Evolutionary conservation across 108 stramenopile species (phyloP).

Genomic region (Cyclotella sp.): DNA sequence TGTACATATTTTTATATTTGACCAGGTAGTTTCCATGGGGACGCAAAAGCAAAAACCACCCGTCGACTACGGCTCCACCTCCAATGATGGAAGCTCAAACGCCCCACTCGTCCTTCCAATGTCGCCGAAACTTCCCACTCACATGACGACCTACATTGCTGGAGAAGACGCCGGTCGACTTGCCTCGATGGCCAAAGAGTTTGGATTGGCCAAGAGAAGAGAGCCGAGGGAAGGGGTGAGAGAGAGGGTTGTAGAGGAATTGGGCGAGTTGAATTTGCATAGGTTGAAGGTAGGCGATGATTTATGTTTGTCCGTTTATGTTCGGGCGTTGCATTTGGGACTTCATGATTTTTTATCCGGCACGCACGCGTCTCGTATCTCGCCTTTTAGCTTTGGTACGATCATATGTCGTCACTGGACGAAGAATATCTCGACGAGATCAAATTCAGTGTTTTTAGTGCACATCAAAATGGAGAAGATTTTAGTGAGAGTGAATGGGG

Average conservation of each 20-base stretch:
- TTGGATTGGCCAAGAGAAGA: slow-evolving; percentile 56
- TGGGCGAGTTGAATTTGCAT: slow-evolving; percentile 22
- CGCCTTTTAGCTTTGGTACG: background rate
- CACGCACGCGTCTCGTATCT: background rate
- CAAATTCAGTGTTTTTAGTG: slow-evolving; percentile 14
- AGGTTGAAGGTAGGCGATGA: slow-evolving; percentile 17
- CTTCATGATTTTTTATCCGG: background rate
- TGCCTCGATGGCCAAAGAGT: slow-evolving; percentile 60
- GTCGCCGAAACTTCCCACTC: slow-evolving; percentile 1
- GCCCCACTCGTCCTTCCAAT: background rate
- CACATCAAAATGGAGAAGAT: slow-evolving; percentile 4
- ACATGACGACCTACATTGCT: slow-evolving; percentile 60
- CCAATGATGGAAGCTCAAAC: background rate
- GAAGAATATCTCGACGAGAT: slow-evolving; percentile 22
- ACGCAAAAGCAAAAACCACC: background rate
- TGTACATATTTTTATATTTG: no score
- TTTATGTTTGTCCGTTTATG: background rate
- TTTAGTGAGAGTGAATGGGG: slow-evolving; percentile 19
- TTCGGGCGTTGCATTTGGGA: background rate
- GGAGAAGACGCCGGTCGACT: slow-evolving; percentile 68
- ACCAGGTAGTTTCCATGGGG: no score
- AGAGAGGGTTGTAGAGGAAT: slow-evolving; percentile 16
- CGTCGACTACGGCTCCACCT: slow-evolving; percentile 13
- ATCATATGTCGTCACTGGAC: slow-evolving; percentile 1
- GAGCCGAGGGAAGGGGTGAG: slow-evolving; percentile 49